Conservation (phyloP, 2,329 filamentous ascomycete species). For the Penicillium sp. region DNA sequence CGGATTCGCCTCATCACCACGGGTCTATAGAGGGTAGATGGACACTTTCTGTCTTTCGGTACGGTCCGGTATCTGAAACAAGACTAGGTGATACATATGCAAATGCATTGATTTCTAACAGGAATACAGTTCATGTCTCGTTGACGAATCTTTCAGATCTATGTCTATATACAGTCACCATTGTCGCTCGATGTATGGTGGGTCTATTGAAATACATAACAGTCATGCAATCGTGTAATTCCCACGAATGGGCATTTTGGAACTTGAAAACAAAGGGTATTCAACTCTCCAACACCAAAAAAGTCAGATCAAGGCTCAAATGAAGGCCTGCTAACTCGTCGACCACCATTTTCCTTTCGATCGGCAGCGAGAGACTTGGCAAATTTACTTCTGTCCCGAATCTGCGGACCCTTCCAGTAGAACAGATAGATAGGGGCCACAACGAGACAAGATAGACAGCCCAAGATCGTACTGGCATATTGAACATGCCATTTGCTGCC, state of each 20-base stretch:
- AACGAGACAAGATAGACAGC: conserved; percentile 58
- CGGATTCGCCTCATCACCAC: no score
- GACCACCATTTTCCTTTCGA: conserved; percentile 21
- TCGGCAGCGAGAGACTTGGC: conserved; percentile 54
- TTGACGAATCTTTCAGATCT: background rate
- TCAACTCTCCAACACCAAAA: background rate
- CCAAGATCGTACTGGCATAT: conserved; percentile 60
- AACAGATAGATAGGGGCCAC: conserved; percentile 63
- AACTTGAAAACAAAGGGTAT: background rate
- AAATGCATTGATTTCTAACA: no score
- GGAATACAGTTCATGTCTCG: no score
- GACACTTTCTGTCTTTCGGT: no score
- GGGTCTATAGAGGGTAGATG: no score
- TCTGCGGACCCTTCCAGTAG: conserved; percentile 60
- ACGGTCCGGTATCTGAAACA: no score
- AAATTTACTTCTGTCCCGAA: conserved; percentile 60
- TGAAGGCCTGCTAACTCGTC: conserved; percentile 25
- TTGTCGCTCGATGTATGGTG: background rate
- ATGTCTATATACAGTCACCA: background rate
- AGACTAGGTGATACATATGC: no score
- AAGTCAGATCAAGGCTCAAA: background rate
- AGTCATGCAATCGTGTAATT: background rate
- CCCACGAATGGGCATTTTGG: background rate
- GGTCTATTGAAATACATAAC: background rate
- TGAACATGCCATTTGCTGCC: conserved; percentile 53